phyloP scores from a whole-genome alignment of 257 asterid species.

The Eustoma russellianum region DNA sequence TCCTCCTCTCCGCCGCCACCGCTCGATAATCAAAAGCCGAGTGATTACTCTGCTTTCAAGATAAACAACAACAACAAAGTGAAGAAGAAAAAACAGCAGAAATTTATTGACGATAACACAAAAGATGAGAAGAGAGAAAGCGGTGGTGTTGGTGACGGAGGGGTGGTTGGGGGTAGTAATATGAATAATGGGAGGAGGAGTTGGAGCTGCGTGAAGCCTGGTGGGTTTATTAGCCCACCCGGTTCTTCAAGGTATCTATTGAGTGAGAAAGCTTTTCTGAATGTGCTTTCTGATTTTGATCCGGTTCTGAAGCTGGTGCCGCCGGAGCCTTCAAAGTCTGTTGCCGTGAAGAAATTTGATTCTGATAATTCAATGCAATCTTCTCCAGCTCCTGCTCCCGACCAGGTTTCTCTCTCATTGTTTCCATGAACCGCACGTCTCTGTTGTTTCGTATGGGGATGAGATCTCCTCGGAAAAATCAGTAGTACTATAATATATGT shows the following conservation, averaged over 20 bases:
- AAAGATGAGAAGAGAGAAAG: constrained; percentile 1
- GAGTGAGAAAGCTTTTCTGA: constrained; percentile 38
- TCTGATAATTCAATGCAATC: not conserved
- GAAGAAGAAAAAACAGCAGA: constrained; percentile 7
- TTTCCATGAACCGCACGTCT: no score
- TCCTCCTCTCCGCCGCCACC: constrained; percentile 23
- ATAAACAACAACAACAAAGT: constrained; percentile 14
- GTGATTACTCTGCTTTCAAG: constrained; percentile 10
- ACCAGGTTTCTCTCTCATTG: constrained; percentile 29
- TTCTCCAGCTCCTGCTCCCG: constrained; percentile 17
- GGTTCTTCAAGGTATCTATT: constrained; percentile 61
- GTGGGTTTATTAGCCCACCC: constrained; percentile 60
- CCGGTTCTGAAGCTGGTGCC: constrained; percentile 4
- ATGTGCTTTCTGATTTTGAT: constrained; percentile 3
- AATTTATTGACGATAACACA: not conserved
- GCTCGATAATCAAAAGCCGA: constrained; percentile 15
- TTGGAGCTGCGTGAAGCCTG: constrained; percentile 52
- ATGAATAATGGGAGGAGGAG: constrained; percentile 22
- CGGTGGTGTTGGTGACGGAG: no score
- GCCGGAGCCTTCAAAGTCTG: not conserved
- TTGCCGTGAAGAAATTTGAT: constrained; percentile 2
- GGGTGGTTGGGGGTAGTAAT: not conserved
- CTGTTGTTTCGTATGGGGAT: no score
- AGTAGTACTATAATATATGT: no score
- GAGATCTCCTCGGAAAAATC: no score